Conservation (phyloP, 1,284 basidiomycete species). For the Ceratobasidium theobromae region DNA sequence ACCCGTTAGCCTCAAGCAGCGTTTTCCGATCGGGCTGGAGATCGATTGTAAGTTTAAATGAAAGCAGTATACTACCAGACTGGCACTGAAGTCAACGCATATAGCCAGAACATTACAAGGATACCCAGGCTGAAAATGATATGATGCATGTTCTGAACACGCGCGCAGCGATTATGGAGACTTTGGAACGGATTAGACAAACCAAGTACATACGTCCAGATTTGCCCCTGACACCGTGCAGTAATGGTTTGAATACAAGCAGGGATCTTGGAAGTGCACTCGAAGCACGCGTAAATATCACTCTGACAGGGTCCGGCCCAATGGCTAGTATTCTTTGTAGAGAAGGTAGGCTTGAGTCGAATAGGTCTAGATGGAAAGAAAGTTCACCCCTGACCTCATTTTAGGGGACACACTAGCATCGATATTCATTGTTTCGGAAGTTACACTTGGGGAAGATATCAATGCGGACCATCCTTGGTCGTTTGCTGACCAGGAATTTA, state of each 20-base stretch:
- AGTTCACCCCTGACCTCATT: neutral
- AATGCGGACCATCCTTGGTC: conserved; percentile 54
- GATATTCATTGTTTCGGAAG: conserved; percentile 77
- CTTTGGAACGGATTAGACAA: conserved; percentile 70
- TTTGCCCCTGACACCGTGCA: neutral
- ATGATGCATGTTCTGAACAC: conserved; percentile 62
- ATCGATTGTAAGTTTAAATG: conserved; percentile 58
- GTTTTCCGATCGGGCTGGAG: conserved; percentile 67
- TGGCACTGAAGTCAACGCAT: conserved; percentile 7
- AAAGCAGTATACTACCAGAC: neutral
- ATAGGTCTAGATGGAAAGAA: no score
- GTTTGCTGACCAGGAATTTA: conserved; percentile 50
- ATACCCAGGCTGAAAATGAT: conserved; percentile 54
- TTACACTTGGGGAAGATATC: conserved; percentile 50
- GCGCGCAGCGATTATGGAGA: conserved; percentile 56
- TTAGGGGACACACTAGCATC: conserved; percentile 64
- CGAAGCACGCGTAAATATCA: conserved; percentile 66
- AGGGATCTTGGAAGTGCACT: conserved; percentile 71
- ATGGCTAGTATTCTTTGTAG: conserved; percentile 23
- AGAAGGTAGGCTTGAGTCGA: conserved; percentile 38
- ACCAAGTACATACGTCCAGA: conserved; percentile 55
- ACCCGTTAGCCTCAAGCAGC: conserved; percentile 45
- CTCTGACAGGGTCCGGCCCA: conserved; percentile 44
- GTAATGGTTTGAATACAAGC: neutral
- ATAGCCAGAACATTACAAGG: conserved; percentile 58